Evolutionary conservation across 257 asterid genomes (phyloP), one percentile per base, ranked within the genome.

Genomic region (Misopates orontium): DNA sequence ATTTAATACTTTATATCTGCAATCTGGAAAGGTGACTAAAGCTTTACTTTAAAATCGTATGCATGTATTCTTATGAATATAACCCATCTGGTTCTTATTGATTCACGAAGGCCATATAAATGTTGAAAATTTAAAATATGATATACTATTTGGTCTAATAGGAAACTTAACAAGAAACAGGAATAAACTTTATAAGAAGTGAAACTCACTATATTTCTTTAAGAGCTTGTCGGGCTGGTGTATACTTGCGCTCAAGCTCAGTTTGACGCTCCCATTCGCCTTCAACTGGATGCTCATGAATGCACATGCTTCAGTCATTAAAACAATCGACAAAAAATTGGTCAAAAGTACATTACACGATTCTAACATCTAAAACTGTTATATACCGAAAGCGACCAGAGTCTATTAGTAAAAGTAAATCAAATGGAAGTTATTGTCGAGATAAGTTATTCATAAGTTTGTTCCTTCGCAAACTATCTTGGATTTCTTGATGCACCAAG

Each of bases 121-220:
- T n/a, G n/a, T n/a, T 17, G 50, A 17, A 59, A 17, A 40, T 31
- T 14, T 48, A 18, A 17, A 39, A 19, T 9, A 25, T 11, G 25
- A 24, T n/a, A 20, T 9, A 18, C 10, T 9, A 2, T 6, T 28
- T 28, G 8, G 10, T 36, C 10, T 36, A 36, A 36, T 36, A 40
- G 54, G 22, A 68, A 44, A 13, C 9, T 18, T 0, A 9, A 50
- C 49, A 22, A 21, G 32, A 68, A 57, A 62, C 40, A 54, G 42
- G 49, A 23, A 12, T 10, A 40, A 41, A 20, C 39, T 59, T 45
- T 0, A 23, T 22, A 19, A 23, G 12, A 67, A 70, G 68, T 22
- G 23, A 55, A 69, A 88, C 99, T 88, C 75, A 90, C 97, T 71
- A 94, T 86, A 90, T 94, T 49, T 82, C 87, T 82, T 90, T 94